Conservation (phyloP, 1,284 basidiomycete species). For the Grifola frondosa region DNA sequence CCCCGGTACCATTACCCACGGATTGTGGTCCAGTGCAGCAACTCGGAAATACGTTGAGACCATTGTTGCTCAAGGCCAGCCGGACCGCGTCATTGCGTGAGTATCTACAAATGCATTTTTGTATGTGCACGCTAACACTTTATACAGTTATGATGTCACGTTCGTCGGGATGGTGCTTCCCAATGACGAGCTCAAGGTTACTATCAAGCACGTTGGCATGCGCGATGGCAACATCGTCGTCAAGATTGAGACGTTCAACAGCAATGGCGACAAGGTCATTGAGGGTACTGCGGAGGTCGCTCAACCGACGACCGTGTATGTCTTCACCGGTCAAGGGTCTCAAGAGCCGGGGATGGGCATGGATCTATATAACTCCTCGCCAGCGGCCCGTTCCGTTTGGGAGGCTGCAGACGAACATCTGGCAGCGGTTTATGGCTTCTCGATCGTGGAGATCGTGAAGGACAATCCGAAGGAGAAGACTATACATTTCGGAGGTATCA, state of each 20-base stretch:
- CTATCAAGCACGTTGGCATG: constrained; percentile 90
- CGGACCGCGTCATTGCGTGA: constrained; percentile 85
- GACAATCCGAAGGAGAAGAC: constrained; percentile 97
- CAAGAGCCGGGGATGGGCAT: constrained; percentile 99
- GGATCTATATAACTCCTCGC: constrained; percentile 93
- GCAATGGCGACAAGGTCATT: constrained; percentile 86
- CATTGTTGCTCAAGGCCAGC: constrained; percentile 90
- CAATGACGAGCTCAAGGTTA: constrained; percentile 84
- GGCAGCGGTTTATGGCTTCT: constrained; percentile 94
- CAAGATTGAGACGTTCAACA: constrained; percentile 87
- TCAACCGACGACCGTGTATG: constrained; percentile 91
- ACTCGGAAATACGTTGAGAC: constrained; percentile 93
- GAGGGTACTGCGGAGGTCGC: constrained; percentile 91
- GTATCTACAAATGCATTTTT: constrained; percentile 31
- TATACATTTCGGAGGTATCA: constrained; percentile 98
- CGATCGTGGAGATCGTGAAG: constrained; percentile 97
- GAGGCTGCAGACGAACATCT: constrained; percentile 94
- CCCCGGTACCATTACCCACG: constrained; percentile 96
- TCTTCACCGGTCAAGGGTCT: constrained; percentile 98
- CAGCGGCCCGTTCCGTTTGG: constrained; percentile 95
- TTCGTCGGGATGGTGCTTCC: constrained; percentile 99
- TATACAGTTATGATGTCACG: constrained; percentile 76
- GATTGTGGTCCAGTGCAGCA: constrained; percentile 95
- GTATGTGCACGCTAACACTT: constrained; percentile 13
- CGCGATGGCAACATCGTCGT: constrained; percentile 91